Conservation (phyloP, 148 eudicot genomes). For the Rhododendron henanense region DNA sequence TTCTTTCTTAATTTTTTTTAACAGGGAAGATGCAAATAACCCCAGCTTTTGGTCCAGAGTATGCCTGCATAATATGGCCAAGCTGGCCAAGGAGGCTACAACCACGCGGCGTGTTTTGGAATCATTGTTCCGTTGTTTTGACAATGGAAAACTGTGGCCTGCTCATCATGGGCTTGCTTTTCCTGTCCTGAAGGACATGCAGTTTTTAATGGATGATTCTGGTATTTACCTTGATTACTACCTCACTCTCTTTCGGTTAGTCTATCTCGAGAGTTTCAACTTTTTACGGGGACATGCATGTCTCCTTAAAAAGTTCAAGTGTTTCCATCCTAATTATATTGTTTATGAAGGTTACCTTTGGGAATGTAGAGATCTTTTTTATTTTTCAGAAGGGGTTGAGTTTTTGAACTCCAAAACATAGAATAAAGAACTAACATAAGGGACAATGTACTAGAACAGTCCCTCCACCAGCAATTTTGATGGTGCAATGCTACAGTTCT, state of each 20-base stretch:
- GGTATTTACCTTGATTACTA: slow-evolving; percentile 34
- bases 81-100: slow-evolving; percentile 25
- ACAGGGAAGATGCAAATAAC: slow-evolving; percentile 5
- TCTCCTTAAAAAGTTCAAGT: not conserved
- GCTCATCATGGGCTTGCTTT: slow-evolving; percentile 62
- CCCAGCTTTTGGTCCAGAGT: slow-evolving; percentile 95
- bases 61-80: slow-evolving; percentile 44
- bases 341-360: not conserved
- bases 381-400: not conserved
- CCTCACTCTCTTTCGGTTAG: not conserved
- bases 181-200: slow-evolving; percentile 88
- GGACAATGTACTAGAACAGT: slow-evolving; percentile 74
- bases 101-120: slow-evolving; percentile 89
- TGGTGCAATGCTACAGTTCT: not conserved
- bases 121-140: slow-evolving; percentile 84
- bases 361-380: not conserved
- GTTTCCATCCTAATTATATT: not conserved
- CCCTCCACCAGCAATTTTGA: not conserved
- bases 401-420: slow-evolving; percentile 25
- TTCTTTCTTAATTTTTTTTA: not conserved
- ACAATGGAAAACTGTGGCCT: slow-evolving; percentile 70
- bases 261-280: not conserved
- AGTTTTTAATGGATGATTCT: slow-evolving; percentile 69
- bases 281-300: not conserved
- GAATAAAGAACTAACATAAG: slow-evolving; percentile 73